Conservation (phyloP, 345 rosid genomes). For the Heritiera littoralis region DNA sequence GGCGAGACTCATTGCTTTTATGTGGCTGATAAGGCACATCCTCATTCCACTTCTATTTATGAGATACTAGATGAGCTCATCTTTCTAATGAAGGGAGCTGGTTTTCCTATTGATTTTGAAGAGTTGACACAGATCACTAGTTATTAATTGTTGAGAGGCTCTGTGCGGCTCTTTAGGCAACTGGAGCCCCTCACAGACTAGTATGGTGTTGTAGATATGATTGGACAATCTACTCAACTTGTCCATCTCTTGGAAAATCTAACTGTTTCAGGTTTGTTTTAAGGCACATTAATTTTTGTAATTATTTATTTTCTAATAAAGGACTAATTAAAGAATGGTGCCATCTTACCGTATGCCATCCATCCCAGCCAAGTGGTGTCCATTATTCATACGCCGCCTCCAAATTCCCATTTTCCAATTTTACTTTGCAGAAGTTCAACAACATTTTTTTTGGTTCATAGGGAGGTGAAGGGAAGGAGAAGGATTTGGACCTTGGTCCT, state of each 20-base stretch:
- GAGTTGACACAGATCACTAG: slow-evolving; percentile 8
- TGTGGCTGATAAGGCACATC: slow-evolving; percentile 58
- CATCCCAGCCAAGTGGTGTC: background rate
- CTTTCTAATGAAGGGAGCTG: slow-evolving; percentile 45
- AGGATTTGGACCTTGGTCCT: no score
- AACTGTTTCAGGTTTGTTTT: background rate
- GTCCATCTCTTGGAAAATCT: background rate
- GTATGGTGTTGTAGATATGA: background rate
- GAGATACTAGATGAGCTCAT: slow-evolving; percentile 51
- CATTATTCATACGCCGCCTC: background rate
- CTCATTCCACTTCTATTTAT: slow-evolving; percentile 42
- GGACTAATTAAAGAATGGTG: no score
- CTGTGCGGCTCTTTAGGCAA: background rate
- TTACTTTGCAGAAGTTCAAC: background rate
- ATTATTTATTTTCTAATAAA: no score
- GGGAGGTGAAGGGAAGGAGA: no score
- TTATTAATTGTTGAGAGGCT: background rate
- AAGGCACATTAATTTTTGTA: background rate
- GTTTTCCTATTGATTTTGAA: slow-evolving; percentile 25
- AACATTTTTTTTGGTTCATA: no score
- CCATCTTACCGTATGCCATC: background rate
- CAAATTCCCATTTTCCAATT: background rate
- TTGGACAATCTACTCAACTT: background rate
- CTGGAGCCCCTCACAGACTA: background rate
- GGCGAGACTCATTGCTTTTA: slow-evolving; percentile 51